Conservation (phyloP, 2,329 filamentous ascomycete genomes). For the Trichoderma sp. region DNA sequence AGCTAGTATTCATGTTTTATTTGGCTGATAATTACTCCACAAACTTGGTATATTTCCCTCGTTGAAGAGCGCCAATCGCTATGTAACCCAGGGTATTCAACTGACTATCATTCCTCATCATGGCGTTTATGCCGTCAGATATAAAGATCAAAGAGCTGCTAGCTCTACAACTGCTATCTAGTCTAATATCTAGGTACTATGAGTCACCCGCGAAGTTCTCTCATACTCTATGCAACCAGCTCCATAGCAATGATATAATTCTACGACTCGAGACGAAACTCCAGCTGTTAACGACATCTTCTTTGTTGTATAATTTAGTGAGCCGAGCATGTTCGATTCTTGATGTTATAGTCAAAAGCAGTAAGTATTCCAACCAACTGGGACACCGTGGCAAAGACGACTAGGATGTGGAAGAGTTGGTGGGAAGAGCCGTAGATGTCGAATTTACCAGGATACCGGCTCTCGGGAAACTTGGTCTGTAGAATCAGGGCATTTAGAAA, state of each 20-base stretch:
- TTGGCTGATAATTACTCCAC: no score
- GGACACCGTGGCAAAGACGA: neutral
- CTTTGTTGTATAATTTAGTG: neutral
- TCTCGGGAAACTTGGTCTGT: slow-evolving; percentile 8
- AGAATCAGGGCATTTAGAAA: neutral
- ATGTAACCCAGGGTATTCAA: no score
- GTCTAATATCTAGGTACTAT: neutral
- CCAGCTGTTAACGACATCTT: neutral
- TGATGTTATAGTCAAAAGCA: slow-evolving; percentile 2
- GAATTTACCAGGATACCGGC: slow-evolving; percentile 3
- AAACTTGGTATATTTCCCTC: no score
- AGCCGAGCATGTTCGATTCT: neutral
- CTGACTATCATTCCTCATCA: no score
- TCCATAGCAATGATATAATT: neutral
- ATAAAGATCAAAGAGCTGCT: neutral
- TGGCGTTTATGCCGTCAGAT: no score
- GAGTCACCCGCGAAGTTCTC: neutral
- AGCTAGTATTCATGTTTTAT: no score
- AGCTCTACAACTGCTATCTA: neutral
- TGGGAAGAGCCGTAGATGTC: slow-evolving; percentile 9
- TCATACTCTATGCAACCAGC: neutral
- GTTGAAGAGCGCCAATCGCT: no score
- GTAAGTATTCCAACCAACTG: slow-evolving; percentile 1
- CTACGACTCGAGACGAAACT: neutral
- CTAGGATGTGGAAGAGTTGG: slow-evolving; percentile 6